A percentile compares a stretch with the other conserved stretches of the same genome.
phyloP scores from a whole-genome alignment of 108 stramenopile species.

The Skeletonema grethae region DNA sequence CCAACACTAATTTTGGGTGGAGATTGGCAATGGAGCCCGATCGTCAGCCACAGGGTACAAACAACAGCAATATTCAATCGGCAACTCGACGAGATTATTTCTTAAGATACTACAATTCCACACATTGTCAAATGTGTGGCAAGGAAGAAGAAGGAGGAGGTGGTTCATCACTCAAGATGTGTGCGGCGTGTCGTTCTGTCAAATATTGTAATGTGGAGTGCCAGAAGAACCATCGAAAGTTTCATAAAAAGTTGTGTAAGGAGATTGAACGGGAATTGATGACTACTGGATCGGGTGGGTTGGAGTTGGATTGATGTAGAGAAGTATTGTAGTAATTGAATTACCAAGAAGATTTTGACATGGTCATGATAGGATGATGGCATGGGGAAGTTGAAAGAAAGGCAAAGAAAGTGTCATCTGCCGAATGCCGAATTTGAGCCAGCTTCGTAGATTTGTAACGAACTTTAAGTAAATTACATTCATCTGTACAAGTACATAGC shows the following conservation, averaged over 20 bases:
- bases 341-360: too few relatives aligned
- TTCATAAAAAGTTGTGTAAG: background rate
- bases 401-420: too few relatives aligned
- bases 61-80: background rate
- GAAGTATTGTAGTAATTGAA: too few relatives aligned
- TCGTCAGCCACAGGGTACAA: background rate
- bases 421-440: too few relatives aligned
- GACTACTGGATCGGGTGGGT: background rate
- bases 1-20: background rate
- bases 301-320: background rate
- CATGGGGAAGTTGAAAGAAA: too few relatives aligned
- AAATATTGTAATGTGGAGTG: background rate
- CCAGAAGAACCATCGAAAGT: background rate
- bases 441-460: too few relatives aligned
- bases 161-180: background rate
- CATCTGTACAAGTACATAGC: too few relatives aligned
- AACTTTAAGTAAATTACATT: too few relatives aligned
- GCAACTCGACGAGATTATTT: constrained; percentile 13
- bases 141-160: too few relatives aligned
- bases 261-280: background rate
- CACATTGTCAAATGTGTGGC: background rate
- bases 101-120: background rate
- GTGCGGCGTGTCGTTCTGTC: background rate
- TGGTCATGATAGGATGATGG: too few relatives aligned
- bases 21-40: constrained; percentile 9